A percentile compares a stretch with the other conserved stretches of the same genome.
Evolutionary conservation across 2,329 filamentous ascomycete species (phyloP).

Genomic region (Gremmenia infestans): DNA sequence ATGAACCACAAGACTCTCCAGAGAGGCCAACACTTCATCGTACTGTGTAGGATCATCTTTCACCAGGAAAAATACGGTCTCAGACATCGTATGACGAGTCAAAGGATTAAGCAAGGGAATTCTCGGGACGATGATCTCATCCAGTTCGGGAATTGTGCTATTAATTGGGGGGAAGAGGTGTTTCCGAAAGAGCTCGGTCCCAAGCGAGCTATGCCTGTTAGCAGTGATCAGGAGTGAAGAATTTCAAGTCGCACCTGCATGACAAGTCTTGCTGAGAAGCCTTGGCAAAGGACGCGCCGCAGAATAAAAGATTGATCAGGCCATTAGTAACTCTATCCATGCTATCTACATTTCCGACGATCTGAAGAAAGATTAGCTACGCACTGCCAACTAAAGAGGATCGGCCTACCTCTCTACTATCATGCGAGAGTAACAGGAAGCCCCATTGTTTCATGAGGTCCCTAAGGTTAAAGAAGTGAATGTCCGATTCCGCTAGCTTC

Average conservation of each 20-base stretch:
- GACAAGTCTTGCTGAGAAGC: slow-evolving; percentile 21
- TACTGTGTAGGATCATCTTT: slow-evolving; percentile 48
- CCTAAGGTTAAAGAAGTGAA: slow-evolving; percentile 21
- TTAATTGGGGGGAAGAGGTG: slow-evolving; percentile 58
- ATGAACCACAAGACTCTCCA: slow-evolving; percentile 47
- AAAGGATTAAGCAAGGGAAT: slow-evolving; percentile 47
- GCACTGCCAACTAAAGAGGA: slow-evolving; percentile 6
- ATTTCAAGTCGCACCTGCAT: slow-evolving; percentile 17
- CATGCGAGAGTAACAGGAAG: slow-evolving; percentile 35
- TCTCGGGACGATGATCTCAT: slow-evolving; percentile 30
- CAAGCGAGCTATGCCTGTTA: slow-evolving; percentile 34
- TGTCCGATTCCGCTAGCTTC: slow-evolving; percentile 33
- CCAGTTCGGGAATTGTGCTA: slow-evolving; percentile 30
- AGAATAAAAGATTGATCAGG: slow-evolving; percentile 34
- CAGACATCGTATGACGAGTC: slow-evolving; percentile 56
- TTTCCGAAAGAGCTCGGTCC: slow-evolving; percentile 52
- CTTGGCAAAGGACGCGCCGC: slow-evolving; percentile 29
- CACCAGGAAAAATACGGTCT: slow-evolving; percentile 53
- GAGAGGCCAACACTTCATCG: slow-evolving; percentile 44
- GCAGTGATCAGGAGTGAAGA: slow-evolving; percentile 3
- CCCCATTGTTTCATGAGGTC: slow-evolving; percentile 29
- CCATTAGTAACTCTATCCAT: slow-evolving; percentile 33
- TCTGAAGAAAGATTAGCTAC: slow-evolving; percentile 16
- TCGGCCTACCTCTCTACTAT: slow-evolving; percentile 36
- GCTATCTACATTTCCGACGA: slow-evolving; percentile 28